Base-by-base conservation (phyloP, 2,329 filamentous ascomycete species). In the Epichloe gansuensis region DNA sequence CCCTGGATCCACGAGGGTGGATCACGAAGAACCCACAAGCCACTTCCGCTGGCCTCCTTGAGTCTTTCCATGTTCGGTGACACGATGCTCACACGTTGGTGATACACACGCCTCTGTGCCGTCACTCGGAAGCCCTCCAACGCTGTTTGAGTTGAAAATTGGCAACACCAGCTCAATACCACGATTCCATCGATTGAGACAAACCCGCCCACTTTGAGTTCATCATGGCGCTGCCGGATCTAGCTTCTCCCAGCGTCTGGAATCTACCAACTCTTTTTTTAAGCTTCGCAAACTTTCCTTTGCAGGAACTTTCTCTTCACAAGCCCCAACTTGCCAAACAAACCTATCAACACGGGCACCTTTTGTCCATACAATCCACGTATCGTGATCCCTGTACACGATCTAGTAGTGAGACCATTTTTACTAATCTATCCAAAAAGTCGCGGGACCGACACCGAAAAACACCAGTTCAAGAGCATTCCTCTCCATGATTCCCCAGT, bases 81-180 rank as follows among this genome's bases (percentile, higher is more conserved):
- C 31, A 44, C 49, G 17, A 50, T 15, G 27, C 40, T 50, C 39
- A 13, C 40, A 50, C 40, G 38, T 12, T 38, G 27, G 25, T 50
- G 49, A 50, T 40, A 50, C 49, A 50, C 34, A 27, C 39, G 39
- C 48, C 48, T 39, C 49, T 42, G 17, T 23, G 13, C 36, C 25
- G 27, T 31, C 43, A 9, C 27, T 15, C 27, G 12, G n/a, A 4
- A 23, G 38, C 25, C 12, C 15, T 9, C 47, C 35, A 40, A 40
- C 38, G 36, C n/a, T 12, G 3, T 31, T 31, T 25, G n/a, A 31
- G 8, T 9, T 31, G 8, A 31, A 31, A 31, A 8, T 8, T 9
- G 27, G 27, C 27, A 31, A 31, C 8, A 43, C n/a, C n/a, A 39
- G 36, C 12, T 21, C 41, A 21, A 15, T 25, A 4, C n/a, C 41